Evolutionary conservation across 139 green algal genomes (phyloP), one percentile per base, ranked within the genome.

Genomic region (Trebouxia sp.): DNA sequence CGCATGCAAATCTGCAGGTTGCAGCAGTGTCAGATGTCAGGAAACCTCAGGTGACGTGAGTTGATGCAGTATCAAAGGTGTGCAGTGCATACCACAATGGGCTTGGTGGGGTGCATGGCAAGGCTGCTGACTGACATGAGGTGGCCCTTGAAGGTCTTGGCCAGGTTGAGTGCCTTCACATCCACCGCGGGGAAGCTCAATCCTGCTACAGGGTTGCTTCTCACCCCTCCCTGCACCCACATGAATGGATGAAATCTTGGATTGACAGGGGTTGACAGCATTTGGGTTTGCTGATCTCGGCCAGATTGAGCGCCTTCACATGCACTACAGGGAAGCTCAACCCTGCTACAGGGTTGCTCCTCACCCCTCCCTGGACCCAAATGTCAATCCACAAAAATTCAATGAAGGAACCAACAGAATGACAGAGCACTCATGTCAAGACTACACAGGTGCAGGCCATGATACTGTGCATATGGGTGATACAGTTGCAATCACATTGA

Each of bases 231-330:
- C 74, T 67, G 47, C 17, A 65, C 62, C 10, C 58, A 69, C 28
- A 69, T 10, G n/a, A n/a, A n/a, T n/a, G n/a, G n/a, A n/a, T n/a
- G n/a, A n/a, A n/a, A n/a, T n/a, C n/a, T n/a, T n/a, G n/a, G n/a
- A n/a, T n/a, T n/a, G n/a, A n/a, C n/a, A n/a, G n/a, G n/a, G n/a
- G n/a, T n/a, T n/a, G n/a, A n/a, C n/a, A n/a, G n/a, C n/a, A n/a
- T n/a, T n/a, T n/a, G n/a, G n/a, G n/a, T n/a, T 94, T 95, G 87
- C 95, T 94, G 7, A 88, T 94, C 75, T 94, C 93, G 26, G 84
- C 62, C 55, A 92, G 83, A 24, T 48, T 81, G 65, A 92, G 83
- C 62, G 82, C 79, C 75, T 90, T 89, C 47, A 90, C 83, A 8
- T 87, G 70, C 35, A 85, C 80, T 14, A 83, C 77, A 26, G 85